Evolutionary conservation across 805 yeast genomes (phyloP).

Genomic region (Hanseniaspora jakobsenii): DNA sequence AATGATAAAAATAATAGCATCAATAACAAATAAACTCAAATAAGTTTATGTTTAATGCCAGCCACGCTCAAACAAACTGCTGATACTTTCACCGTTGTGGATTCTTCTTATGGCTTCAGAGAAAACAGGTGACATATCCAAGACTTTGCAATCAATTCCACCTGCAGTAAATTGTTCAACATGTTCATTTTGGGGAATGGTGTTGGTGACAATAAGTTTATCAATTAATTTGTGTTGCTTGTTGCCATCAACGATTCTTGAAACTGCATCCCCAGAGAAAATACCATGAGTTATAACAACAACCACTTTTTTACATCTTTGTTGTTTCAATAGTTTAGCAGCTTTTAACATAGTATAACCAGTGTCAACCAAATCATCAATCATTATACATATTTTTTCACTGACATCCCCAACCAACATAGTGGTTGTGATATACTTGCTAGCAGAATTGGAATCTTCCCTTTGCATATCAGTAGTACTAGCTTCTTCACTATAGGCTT

Average conservation of each 20-base stretch:
- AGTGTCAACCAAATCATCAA: slow-evolving; percentile 92
- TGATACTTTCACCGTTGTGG: slow-evolving; percentile 92
- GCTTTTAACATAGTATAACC: slow-evolving; percentile 86
- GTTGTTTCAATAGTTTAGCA: slow-evolving; percentile 79
- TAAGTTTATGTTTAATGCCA: too few relatives aligned
- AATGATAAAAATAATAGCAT: background rate
- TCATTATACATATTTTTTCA: slow-evolving; percentile 72
- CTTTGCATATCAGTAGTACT: slow-evolving; percentile 22
- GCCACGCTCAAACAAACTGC: slow-evolving; percentile 81
- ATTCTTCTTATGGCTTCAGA: slow-evolving; percentile 94
- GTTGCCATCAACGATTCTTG: slow-evolving; percentile 35
- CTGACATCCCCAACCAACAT: slow-evolving; percentile 94
- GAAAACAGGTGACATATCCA: slow-evolving; percentile 78
- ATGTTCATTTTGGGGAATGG: slow-evolving; percentile 61
- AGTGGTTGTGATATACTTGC: slow-evolving; percentile 53
- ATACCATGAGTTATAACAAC: slow-evolving; percentile 89
- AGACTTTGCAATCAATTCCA: slow-evolving; percentile 50
- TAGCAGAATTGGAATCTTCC: slow-evolving; percentile 16
- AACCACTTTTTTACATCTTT: slow-evolving; percentile 78
- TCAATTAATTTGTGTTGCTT: slow-evolving; percentile 54
- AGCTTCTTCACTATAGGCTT: slow-evolving; percentile 28
- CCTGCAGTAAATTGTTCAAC: slow-evolving; percentile 27
- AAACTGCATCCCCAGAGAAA: slow-evolving; percentile 81
- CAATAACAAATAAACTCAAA: background rate
- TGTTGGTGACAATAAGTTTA: slow-evolving; percentile 75